Conservation (phyloP, 768 basidiomycete species). For the Auriculariales sp. region DNA sequence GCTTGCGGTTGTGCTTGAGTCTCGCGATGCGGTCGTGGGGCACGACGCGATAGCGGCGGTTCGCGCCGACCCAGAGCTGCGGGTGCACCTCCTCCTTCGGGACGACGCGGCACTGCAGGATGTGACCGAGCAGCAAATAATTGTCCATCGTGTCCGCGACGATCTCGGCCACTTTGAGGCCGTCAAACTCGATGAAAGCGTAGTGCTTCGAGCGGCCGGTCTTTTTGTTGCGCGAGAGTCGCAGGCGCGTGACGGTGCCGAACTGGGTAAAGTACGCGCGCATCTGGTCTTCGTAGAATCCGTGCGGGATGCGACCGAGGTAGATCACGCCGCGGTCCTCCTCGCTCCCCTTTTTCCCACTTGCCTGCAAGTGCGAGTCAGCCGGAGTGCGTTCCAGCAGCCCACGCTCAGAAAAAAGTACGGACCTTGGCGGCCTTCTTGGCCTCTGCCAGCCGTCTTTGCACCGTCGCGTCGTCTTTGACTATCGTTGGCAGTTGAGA, state of each 20-base stretch:
- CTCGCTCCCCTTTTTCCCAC: slow-evolving; percentile 20
- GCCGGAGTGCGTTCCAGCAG: background rate
- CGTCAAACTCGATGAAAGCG: slow-evolving; percentile 90
- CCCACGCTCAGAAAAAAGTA: background rate
- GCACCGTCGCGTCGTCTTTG: slow-evolving; percentile 74
- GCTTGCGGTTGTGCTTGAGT: slow-evolving; percentile 66
- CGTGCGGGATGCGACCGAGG: slow-evolving; percentile 86
- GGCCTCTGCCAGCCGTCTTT: slow-evolving; percentile 37
- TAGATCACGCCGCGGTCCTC: slow-evolving; percentile 73
- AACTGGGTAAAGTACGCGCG: slow-evolving; percentile 90
- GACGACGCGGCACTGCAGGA: slow-evolving; percentile 80
- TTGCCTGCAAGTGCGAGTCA: background rate
- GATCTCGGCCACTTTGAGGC: slow-evolving; percentile 78
- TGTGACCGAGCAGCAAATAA: slow-evolving; percentile 89
- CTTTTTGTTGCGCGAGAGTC: slow-evolving; percentile 91
- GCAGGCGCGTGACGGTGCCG: slow-evolving; percentile 73
- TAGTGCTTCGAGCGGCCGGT: slow-evolving; percentile 95
- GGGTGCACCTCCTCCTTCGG: slow-evolving; percentile 86
- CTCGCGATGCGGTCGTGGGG: slow-evolving; percentile 61
- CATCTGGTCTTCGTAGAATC: slow-evolving; percentile 94
- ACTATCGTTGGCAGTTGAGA: slow-evolving; percentile 69
- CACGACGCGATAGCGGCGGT: slow-evolving; percentile 73
- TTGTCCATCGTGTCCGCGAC: slow-evolving; percentile 99
- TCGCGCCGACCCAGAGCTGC: slow-evolving; percentile 92
- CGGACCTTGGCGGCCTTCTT: slow-evolving; percentile 23